A percentile compares a stretch with the other conserved stretches of the same genome.
Conservation (phyloP, 2,329 filamentous ascomycete species). For the Sporothrix humicola region DNA sequence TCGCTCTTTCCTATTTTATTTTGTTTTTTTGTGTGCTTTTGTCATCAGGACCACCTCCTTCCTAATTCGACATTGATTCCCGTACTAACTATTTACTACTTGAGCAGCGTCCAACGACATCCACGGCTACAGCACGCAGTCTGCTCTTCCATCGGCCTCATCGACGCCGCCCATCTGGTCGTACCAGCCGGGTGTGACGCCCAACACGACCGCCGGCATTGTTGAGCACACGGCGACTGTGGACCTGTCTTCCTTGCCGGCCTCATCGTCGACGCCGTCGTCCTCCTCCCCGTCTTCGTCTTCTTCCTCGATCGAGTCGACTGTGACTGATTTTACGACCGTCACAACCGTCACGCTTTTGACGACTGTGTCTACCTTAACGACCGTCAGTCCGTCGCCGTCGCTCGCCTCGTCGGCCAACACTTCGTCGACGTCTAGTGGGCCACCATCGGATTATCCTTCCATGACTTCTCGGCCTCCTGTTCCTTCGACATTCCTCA, state of each 20-base stretch:
- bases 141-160: not conserved
- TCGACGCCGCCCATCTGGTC: slow-evolving; percentile 16
- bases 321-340: not conserved
- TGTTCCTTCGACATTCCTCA: not conserved
- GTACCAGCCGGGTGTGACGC: not conserved
- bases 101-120: not conserved
- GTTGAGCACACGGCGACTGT: not conserved
- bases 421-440: not conserved
- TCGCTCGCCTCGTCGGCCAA: not conserved
- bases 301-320: not conserved
- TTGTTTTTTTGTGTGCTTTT: not conserved
- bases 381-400: not conserved
- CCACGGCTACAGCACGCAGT: not conserved
- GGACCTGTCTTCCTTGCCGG: not conserved
- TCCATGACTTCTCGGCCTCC: not conserved
- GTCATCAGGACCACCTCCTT: too few species aligned
- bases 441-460: too few species aligned
- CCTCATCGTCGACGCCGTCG: not conserved
- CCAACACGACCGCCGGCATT: slow-evolving; percentile 13
- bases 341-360: slow-evolving; percentile 11
- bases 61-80: not conserved
- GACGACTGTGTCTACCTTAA: slow-evolving; percentile 19
- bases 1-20: not conserved
- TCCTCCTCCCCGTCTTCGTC: not conserved
- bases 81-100: not conserved